phyloP scores from a whole-genome alignment of 768 basidiomycete genomes.

The Boletus coccyginus region DNA sequence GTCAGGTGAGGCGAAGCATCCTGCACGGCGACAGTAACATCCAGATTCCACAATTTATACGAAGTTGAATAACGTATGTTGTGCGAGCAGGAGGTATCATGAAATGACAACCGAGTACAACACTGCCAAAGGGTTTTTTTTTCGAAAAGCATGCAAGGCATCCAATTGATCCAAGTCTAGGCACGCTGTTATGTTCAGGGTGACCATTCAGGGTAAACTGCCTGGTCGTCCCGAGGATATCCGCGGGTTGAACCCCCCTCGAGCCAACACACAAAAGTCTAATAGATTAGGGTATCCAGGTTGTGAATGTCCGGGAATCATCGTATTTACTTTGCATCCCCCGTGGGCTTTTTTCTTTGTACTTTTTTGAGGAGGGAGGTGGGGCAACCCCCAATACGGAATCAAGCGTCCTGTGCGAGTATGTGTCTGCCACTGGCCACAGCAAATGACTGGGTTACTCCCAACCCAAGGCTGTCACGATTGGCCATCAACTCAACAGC shows the following conservation, averaged over 20 bases:
- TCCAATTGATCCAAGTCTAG: no score
- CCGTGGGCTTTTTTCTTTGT: neutral
- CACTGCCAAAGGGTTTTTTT: no score
- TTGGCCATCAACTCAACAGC: constrained; percentile 26
- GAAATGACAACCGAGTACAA: no score
- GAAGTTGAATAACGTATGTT: no score
- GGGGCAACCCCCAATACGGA: neutral
- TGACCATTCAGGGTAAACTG: neutral
- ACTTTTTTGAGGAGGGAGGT: no score
- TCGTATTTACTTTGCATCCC: neutral
- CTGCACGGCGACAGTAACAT: no score
- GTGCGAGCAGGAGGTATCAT: no score
- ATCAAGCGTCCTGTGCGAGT: constrained; percentile 1
- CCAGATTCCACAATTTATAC: no score
- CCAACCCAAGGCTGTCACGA: neutral
- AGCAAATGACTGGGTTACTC: neutral
- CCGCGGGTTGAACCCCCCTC: neutral
- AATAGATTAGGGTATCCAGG: constrained; percentile 12
- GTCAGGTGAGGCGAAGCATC: no score
- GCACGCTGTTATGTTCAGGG: neutral
- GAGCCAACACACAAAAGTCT: neutral
- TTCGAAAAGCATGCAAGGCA: no score
- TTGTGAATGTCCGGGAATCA: constrained; percentile 3
- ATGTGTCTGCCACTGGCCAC: neutral
- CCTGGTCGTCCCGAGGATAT: neutral